phyloP scores from a whole-genome alignment of 2,329 filamentous ascomycete species.

The Cladosporium oxysporum region DNA sequence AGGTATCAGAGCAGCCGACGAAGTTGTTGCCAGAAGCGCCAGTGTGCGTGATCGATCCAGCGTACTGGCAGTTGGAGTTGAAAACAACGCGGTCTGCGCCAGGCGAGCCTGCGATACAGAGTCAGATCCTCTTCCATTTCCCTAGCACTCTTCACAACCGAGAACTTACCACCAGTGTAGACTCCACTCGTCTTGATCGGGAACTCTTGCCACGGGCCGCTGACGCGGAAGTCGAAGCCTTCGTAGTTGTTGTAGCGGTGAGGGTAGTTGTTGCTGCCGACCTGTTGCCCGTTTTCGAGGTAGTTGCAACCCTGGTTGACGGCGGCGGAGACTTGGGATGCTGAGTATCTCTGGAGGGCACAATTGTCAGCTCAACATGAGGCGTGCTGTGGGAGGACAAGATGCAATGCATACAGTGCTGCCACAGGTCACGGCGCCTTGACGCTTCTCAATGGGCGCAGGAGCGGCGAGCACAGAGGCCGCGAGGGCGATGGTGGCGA shows the following conservation, averaged over 20 bases:
- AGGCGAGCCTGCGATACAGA: conserved; percentile 51
- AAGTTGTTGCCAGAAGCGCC: conserved; percentile 69
- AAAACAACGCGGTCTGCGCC: conserved; percentile 69
- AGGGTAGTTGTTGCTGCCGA: conserved; percentile 39
- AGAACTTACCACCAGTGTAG: conserved; percentile 55
- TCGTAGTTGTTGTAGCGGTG: conserved; percentile 46
- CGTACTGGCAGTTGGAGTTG: conserved; percentile 57
- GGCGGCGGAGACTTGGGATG: conserved; percentile 52
- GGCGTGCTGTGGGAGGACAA: conserved; percentile 3
- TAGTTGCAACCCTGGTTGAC: conserved; percentile 54
- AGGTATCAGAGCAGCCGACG: conserved; percentile 58
- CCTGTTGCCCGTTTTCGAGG: conserved; percentile 41
- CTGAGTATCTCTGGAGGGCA: conserved; percentile 49
- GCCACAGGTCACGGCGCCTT: conserved; percentile 57
- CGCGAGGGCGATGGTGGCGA: conserved; percentile 33
- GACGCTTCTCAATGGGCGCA: conserved; percentile 38
- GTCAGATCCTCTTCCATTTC: background rate
- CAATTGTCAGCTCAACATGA: background rate
- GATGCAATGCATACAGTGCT: conserved; percentile 30
- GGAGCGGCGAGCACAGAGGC: conserved; percentile 31
- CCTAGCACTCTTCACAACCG: background rate
- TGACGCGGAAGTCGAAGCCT: conserved; percentile 60
- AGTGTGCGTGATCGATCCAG: conserved; percentile 69
- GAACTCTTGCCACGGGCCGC: conserved; percentile 65
- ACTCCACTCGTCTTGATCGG: conserved; percentile 53